Evolutionary conservation across 805 yeast genomes (phyloP).

Genomic region (Brettanomyces nanus): DNA sequence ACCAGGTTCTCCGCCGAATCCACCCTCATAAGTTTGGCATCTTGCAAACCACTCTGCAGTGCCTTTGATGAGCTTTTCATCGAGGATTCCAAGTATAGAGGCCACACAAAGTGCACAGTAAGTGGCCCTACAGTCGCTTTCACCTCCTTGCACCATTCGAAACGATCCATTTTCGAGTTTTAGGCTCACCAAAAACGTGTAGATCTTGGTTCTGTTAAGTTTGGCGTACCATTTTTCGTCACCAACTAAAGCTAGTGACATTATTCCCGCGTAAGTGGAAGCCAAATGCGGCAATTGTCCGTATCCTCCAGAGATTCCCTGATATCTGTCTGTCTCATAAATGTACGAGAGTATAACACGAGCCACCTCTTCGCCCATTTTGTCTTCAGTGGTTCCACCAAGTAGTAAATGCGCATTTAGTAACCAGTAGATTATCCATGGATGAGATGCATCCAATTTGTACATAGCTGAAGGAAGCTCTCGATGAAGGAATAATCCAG

Average conservation of each 20-base stretch:
- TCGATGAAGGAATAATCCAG: slow-evolving; percentile 30
- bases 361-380: slow-evolving; percentile 5
- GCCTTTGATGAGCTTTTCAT: slow-evolving; percentile 48
- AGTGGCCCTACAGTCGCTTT: slow-evolving; percentile 74
- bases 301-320: slow-evolving; percentile 79
- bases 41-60: slow-evolving; percentile 49
- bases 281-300: slow-evolving; percentile 83
- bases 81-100: slow-evolving; percentile 51
- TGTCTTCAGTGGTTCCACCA: slow-evolving; percentile 21
- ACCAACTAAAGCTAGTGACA: slow-evolving; percentile 49
- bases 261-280: slow-evolving; percentile 68
- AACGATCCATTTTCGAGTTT: slow-evolving; percentile 73
- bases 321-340: slow-evolving; percentile 2
- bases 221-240: slow-evolving; percentile 30
- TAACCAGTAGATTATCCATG: slow-evolving; percentile 89
- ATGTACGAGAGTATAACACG: slow-evolving; percentile 1
- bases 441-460: slow-evolving; percentile 77
- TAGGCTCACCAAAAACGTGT: slow-evolving; percentile 56
- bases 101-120: slow-evolving; percentile 82
- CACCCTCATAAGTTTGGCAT: slow-evolving; percentile 94
- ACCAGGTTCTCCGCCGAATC: slow-evolving; percentile 76
- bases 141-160: slow-evolving; percentile 69
- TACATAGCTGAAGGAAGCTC: slow-evolving; percentile 44
- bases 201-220: slow-evolving; percentile 40
- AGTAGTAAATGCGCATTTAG: slow-evolving; percentile 44